Evolutionary conservation across 1,139 yeast genomes (phyloP).

Genomic region (Magnusiomyces suaveolens): DNA sequence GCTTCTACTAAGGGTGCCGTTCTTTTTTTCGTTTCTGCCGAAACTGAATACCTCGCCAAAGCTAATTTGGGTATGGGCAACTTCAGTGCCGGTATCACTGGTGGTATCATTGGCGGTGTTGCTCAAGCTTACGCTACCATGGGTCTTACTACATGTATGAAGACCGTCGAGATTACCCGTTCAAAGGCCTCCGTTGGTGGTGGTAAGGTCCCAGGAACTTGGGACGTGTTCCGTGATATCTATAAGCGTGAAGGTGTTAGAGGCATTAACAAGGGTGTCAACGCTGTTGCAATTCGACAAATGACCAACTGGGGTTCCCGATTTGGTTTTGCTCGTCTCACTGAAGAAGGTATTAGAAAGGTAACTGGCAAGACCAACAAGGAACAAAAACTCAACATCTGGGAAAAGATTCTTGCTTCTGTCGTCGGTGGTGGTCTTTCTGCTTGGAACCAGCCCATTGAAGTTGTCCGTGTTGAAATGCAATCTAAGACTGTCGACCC

Average conservation of each 20-base stretch:
- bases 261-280: constrained; percentile 95
- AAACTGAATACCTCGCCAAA: constrained; percentile 72
- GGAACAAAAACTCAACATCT: constrained; percentile 51
- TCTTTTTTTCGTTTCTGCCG: constrained; percentile 83
- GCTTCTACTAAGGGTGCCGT: constrained; percentile 98
- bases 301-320: constrained; percentile 99
- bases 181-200: constrained; percentile 67
- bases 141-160: constrained; percentile 98
- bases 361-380: constrained; percentile 50
- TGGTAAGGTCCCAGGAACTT: constrained; percentile 59
- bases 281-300: constrained; percentile 98
- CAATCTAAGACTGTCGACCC: constrained; percentile 90
- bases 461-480: constrained; percentile 95
- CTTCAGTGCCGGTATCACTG: constrained; percentile 82
- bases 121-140: constrained; percentile 93
- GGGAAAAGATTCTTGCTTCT: constrained; percentile 65
- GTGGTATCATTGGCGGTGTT: constrained; percentile 91
- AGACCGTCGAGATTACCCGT: constrained; percentile 84
- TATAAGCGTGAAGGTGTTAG: constrained; percentile 76
- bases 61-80: constrained; percentile 50
- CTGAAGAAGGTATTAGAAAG: constrained; percentile 72
- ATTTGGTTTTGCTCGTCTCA: constrained; percentile 83
- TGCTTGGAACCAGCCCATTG: constrained; percentile 87
- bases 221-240: constrained; percentile 78
- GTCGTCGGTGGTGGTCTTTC: constrained; percentile 93